Evolutionary conservation across 768 basidiomycete species (phyloP).

Genomic region (Boletellus sp.): DNA sequence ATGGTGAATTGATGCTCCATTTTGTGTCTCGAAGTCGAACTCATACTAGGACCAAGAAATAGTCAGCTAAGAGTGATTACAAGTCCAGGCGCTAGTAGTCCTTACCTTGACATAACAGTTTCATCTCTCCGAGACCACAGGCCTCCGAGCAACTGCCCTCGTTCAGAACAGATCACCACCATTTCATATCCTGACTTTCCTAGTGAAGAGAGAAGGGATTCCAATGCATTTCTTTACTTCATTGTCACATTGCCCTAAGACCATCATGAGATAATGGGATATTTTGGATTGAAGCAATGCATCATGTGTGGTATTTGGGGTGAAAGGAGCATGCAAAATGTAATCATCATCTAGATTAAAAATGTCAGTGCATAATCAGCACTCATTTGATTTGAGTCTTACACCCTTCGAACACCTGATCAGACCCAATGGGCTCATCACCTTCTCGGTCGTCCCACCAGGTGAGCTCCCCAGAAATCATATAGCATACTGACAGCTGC

Average conservation of each 20-base stretch:
- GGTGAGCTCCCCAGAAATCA: conserved; percentile 3
- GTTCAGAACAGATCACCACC: conserved; percentile 26
- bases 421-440: not conserved
- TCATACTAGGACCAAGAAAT: not conserved
- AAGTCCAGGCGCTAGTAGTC: not conserved
- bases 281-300: conserved; percentile 5
- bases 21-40: conserved; percentile 3
- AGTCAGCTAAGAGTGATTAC: not conserved
- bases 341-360: not conserved
- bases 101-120: conserved; percentile 1
- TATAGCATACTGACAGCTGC: conserved; percentile 4
- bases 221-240: not conserved
- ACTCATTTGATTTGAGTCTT: conserved; percentile 1
- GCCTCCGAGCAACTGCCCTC: not conserved
- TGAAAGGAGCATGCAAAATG: conserved; percentile 7
- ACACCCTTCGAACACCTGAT: conserved; percentile 8
- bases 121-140: conserved; percentile 4
- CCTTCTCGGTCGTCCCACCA: not conserved
- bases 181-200: conserved; percentile 22
- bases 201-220: conserved; percentile 11
- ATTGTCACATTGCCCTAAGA: not conserved
- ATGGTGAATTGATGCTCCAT: not conserved
- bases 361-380: not conserved
- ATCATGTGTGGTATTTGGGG: not conserved
- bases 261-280: conserved; percentile 1